Conservation (phyloP, 768 basidiomycete genomes). For the Suillus sp. region DNA sequence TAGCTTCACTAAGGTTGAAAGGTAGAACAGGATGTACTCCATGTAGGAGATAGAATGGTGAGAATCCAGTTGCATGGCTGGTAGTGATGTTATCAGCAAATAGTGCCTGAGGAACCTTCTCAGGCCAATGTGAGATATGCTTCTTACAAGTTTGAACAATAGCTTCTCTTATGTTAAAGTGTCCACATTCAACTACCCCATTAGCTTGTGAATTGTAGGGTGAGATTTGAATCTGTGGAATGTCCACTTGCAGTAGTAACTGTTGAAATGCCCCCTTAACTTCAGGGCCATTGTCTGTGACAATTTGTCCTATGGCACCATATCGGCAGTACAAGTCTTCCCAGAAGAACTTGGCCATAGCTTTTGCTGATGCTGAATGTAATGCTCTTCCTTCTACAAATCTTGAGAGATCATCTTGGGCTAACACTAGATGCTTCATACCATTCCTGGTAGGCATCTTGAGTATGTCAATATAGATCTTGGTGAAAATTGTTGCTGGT, state of each 20-base stretch:
- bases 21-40: too few relatives aligned
- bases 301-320: conserved; percentile 23
- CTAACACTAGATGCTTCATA: conserved; percentile 33
- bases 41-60: too few relatives aligned
- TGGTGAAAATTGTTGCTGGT: conserved; percentile 25
- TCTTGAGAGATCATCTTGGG: conserved; percentile 33
- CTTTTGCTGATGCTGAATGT: not conserved
- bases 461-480: conserved; percentile 31
- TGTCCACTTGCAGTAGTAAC: too few relatives aligned
- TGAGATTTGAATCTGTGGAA: too few relatives aligned
- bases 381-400: conserved; percentile 34
- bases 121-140: conserved; percentile 25
- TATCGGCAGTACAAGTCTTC: conserved; percentile 36
- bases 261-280: conserved; percentile 16
- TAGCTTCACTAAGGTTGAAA: too few relatives aligned
- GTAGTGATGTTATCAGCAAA: conserved; percentile 30
- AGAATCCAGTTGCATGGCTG: too few relatives aligned
- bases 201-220: too few relatives aligned
- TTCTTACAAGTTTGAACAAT: too few relatives aligned
- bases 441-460: conserved; percentile 33
- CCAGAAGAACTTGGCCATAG: conserved; percentile 33
- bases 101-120: conserved; percentile 21
- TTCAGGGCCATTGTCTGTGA: conserved; percentile 22
- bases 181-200: too few relatives aligned
- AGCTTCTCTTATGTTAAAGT: too few relatives aligned